Conservation (phyloP, 805 yeast genomes). For the Ogataea paraovalis region DNA sequence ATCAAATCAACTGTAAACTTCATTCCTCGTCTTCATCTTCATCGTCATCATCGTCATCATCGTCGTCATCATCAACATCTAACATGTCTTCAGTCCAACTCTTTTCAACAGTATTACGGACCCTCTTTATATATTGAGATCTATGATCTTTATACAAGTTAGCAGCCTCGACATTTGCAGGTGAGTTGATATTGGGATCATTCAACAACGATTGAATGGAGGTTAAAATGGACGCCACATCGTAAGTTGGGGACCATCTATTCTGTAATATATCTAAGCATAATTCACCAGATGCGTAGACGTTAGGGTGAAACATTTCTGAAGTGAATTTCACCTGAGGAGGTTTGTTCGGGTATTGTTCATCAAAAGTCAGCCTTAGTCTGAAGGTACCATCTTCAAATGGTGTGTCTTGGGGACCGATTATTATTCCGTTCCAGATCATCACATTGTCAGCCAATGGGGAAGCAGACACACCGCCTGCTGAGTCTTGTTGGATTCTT, state of each 20-base stretch:
- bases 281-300: slow-evolving; percentile 90
- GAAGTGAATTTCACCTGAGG: slow-evolving; percentile 87
- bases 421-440: slow-evolving; percentile 97
- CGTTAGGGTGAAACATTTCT: slow-evolving; percentile 98
- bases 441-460: slow-evolving; percentile 96
- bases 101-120: slow-evolving; percentile 89
- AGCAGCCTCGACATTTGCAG: slow-evolving; percentile 98
- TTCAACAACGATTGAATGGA: slow-evolving; percentile 87
- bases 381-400: slow-evolving; percentile 97
- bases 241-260: slow-evolving; percentile 98
- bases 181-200: slow-evolving; percentile 94
- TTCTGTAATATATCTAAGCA: slow-evolving; percentile 95
- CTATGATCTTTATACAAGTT: slow-evolving; percentile 92
- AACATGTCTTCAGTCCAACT: slow-evolving; percentile 84
- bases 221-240: slow-evolving; percentile 91
- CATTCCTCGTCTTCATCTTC: slow-evolving; percentile 24
- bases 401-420: slow-evolving; percentile 97
- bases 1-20: not conserved
- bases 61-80: slow-evolving; percentile 50
- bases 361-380: slow-evolving; percentile 82
- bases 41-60: slow-evolving; percentile 32
- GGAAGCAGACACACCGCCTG: slow-evolving; percentile 96
- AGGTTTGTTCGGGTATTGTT: slow-evolving; percentile 96
- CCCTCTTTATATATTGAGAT: slow-evolving; percentile 85
- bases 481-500: slow-evolving; percentile 97